Conservation (phyloP, 495 filamentous ascomycete species). For the Aspergillus leporis region DNA sequence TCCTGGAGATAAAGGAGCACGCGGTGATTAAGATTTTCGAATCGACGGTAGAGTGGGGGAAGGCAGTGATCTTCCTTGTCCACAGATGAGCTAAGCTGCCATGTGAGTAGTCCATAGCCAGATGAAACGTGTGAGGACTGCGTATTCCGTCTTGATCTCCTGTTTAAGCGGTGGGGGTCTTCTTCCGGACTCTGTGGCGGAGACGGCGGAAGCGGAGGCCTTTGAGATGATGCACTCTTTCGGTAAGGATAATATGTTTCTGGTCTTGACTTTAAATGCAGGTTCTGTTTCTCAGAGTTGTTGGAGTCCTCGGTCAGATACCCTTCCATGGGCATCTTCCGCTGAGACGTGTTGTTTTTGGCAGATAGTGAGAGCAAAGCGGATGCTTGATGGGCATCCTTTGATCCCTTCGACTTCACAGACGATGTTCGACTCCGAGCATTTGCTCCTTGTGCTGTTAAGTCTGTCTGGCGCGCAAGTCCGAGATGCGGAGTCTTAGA, state of each 20-base stretch:
- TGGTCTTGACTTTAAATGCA: slow-evolving; percentile 22
- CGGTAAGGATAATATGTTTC: slow-evolving; percentile 33
- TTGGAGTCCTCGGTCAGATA: slow-evolving; percentile 18
- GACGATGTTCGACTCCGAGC: slow-evolving; percentile 26
- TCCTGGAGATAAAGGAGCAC: slow-evolving; percentile 85
- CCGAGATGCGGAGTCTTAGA: slow-evolving; percentile 12
- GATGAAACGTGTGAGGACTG: slow-evolving; percentile 33
- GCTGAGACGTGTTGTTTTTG: slow-evolving; percentile 21
- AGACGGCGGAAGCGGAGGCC: slow-evolving; percentile 36
- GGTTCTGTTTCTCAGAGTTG: slow-evolving; percentile 17
- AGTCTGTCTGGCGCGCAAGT: slow-evolving; percentile 13
- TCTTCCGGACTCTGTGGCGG: slow-evolving; percentile 42
- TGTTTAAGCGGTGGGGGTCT: slow-evolving; percentile 27
- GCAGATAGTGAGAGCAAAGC: slow-evolving; percentile 28
- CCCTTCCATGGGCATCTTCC: slow-evolving; percentile 24
- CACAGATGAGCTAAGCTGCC: slow-evolving; percentile 52
- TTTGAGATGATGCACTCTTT: slow-evolving; percentile 24
- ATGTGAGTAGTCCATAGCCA: slow-evolving; percentile 70
- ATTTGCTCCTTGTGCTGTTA: slow-evolving; percentile 15
- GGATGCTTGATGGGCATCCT: slow-evolving; percentile 24
- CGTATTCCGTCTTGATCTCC: slow-evolving; percentile 27
- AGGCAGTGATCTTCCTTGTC: slow-evolving; percentile 39
- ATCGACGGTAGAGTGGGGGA: slow-evolving; percentile 79
- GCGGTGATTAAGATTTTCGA: slow-evolving; percentile 81
- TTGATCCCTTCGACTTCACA: slow-evolving; percentile 24